phyloP scores from a whole-genome alignment of 2,329 filamentous ascomycete genomes.

The Penicillium sp. region DNA sequence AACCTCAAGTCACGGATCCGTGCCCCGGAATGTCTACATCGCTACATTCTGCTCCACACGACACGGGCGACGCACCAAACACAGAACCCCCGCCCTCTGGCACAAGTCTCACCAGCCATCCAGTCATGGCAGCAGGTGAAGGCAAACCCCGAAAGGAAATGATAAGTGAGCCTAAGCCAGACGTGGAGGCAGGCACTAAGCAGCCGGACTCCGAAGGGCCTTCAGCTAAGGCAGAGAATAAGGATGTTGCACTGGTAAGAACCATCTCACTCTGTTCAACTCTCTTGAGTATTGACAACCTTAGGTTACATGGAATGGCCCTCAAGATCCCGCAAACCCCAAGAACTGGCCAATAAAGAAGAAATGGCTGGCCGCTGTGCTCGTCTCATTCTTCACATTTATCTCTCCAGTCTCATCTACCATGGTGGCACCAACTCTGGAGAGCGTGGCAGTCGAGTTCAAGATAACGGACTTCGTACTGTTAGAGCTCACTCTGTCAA shows the following conservation, averaged over 20 bases:
- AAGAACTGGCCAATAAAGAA: slow-evolving; percentile 57
- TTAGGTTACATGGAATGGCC: slow-evolving; percentile 51
- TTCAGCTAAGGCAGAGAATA: not conserved
- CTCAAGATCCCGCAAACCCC: slow-evolving; percentile 51
- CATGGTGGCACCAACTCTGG: slow-evolving; percentile 58
- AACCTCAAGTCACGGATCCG: not conserved
- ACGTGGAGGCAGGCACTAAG: not conserved
- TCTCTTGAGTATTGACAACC: not conserved
- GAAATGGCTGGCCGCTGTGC: slow-evolving; percentile 60
- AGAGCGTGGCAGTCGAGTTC: slow-evolving; percentile 55
- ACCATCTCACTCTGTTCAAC: not conserved
- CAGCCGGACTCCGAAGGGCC: not conserved
- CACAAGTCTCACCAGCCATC: not conserved
- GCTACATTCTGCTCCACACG: not conserved
- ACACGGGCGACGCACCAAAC: not conserved
- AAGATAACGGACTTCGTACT: slow-evolving; percentile 50
- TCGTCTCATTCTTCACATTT: slow-evolving; percentile 60
- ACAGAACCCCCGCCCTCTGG: not conserved
- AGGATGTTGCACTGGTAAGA: not conserved
- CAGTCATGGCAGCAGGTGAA: not conserved
- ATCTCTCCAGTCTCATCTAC: slow-evolving; percentile 65
- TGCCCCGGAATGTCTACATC: not conserved
- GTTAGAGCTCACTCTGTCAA: slow-evolving; percentile 53
- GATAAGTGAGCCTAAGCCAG: not conserved
- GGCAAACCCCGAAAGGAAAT: not conserved